Conservation (phyloP, 768 basidiomycete genomes). For the Cubamyces sp. region DNA sequence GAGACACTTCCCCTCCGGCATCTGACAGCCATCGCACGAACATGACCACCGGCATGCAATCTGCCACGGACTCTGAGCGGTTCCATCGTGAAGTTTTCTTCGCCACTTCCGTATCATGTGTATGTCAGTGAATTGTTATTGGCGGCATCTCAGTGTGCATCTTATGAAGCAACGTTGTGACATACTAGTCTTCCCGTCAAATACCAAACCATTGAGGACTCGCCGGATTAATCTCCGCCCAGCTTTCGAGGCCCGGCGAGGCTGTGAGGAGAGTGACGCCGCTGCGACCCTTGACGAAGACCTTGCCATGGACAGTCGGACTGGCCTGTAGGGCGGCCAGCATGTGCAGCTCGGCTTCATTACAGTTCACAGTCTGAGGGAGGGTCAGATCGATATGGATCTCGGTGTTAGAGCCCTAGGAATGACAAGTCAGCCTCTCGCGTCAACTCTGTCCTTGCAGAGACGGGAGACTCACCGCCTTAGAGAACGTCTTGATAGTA, state of each 20-base stretch:
- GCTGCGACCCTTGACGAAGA: constrained; percentile 9
- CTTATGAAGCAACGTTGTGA: not conserved
- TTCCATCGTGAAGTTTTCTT: too few species aligned
- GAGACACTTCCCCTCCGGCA: too few species aligned
- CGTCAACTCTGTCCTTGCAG: not conserved
- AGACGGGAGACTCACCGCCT: not conserved
- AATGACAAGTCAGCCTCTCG: not conserved
- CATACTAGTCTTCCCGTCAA: not conserved
- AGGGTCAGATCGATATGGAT: not conserved
- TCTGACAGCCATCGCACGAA: too few species aligned
- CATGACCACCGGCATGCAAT: too few species aligned
- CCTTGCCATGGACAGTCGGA: not conserved
- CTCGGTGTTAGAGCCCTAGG: not conserved
- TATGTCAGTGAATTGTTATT: too few species aligned
- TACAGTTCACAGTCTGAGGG: not conserved
- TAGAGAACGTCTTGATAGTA: not conserved
- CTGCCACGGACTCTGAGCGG: too few species aligned
- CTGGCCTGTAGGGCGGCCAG: not conserved
- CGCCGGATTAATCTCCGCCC: constrained; percentile 3
- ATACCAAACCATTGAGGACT: not conserved
- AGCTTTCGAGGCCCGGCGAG: not conserved
- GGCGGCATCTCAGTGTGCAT: not conserved
- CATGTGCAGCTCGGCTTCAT: constrained; percentile 1
- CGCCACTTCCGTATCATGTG: too few species aligned
- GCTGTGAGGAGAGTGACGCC: not conserved